Conservation (phyloP, 2,329 filamentous ascomycete species). For the Fusarium sp. region DNA sequence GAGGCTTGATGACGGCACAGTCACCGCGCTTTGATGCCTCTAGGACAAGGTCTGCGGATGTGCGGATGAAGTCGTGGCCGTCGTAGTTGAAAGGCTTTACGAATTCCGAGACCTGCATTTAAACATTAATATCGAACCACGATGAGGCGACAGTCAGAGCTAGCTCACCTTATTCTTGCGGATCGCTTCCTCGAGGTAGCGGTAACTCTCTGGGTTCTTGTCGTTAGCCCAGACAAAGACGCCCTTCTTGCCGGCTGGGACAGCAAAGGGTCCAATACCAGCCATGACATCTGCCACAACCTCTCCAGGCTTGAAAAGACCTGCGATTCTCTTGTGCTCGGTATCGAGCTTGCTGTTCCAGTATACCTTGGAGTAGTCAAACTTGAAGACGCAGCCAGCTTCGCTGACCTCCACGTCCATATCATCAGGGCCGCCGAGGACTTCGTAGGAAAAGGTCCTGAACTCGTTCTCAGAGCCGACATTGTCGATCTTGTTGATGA, state of each 20-base stretch:
- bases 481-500: slow-evolving; percentile 95
- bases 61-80: slow-evolving; percentile 81
- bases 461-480: slow-evolving; percentile 88
- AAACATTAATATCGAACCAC: slow-evolving; percentile 14
- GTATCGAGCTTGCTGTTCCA: slow-evolving; percentile 95
- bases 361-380: slow-evolving; percentile 97
- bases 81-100: slow-evolving; percentile 86
- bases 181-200: slow-evolving; percentile 76
- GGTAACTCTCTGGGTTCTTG: slow-evolving; percentile 90
- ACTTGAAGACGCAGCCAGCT: slow-evolving; percentile 85
- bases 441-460: slow-evolving; percentile 92
- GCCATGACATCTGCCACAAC: slow-evolving; percentile 98
- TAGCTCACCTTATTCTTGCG: slow-evolving; percentile 78
- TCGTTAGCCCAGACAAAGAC: slow-evolving; percentile 98
- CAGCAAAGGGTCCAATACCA: slow-evolving; percentile 93
- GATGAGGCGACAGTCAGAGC: not conserved
- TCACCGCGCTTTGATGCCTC: slow-evolving; percentile 62
- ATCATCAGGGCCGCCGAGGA: slow-evolving; percentile 84
- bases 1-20: slow-evolving; percentile 62
- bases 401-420: slow-evolving; percentile 86
- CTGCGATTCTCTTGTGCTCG: slow-evolving; percentile 85
- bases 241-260: slow-evolving; percentile 88
- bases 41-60: slow-evolving; percentile 71
- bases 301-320: slow-evolving; percentile 82
- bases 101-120: slow-evolving; percentile 67